These are phyloP conservation scores for Pontederia crassipes DNA, from an alignment of 176 grass and related monocot genomes.

Conservation along the genomic window DNA sequence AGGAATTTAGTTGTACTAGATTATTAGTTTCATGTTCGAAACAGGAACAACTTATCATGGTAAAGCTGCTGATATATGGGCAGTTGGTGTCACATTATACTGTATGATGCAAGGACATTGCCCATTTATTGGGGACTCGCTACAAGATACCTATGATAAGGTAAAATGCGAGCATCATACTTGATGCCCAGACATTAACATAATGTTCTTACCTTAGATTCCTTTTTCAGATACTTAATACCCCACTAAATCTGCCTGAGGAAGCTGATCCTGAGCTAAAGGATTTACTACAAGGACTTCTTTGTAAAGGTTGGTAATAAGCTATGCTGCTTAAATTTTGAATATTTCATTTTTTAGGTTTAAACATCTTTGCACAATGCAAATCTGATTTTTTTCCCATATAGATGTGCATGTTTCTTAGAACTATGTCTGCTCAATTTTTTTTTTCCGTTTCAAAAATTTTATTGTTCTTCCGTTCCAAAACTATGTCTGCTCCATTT, in stretches of 20 bases:
- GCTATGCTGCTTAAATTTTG: background rate
- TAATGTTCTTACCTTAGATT: background rate
- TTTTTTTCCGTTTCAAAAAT: too few relatives aligned
- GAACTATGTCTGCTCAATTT: background rate
- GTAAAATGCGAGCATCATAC: constrained; percentile 10
- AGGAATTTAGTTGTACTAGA: background rate
- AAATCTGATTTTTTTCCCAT: too few relatives aligned
- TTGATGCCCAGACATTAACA: background rate
- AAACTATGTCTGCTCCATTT: background rate
- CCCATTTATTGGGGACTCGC: constrained; percentile 78
- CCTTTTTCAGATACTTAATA: constrained; percentile 48
- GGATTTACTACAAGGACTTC: constrained; percentile 62
- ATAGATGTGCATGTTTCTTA: background rate
- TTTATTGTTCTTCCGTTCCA: too few relatives aligned
- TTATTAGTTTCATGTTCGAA: constrained; percentile 4
- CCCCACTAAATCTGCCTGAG: constrained; percentile 35
- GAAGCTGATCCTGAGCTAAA: constrained; percentile 50
- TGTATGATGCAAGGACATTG: constrained; percentile 71
- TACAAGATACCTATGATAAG: constrained; percentile 82
- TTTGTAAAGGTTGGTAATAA: constrained; percentile 59
- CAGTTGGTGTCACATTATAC: constrained; percentile 78
- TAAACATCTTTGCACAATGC: background rate
- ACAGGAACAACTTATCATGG: constrained; percentile 66
- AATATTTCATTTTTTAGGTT: background rate
- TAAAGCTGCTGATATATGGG: constrained; percentile 63